Base-by-base conservation (phyloP, 2,329 filamentous ascomycete genomes). In the Uncinocarpus reesii region DNA sequence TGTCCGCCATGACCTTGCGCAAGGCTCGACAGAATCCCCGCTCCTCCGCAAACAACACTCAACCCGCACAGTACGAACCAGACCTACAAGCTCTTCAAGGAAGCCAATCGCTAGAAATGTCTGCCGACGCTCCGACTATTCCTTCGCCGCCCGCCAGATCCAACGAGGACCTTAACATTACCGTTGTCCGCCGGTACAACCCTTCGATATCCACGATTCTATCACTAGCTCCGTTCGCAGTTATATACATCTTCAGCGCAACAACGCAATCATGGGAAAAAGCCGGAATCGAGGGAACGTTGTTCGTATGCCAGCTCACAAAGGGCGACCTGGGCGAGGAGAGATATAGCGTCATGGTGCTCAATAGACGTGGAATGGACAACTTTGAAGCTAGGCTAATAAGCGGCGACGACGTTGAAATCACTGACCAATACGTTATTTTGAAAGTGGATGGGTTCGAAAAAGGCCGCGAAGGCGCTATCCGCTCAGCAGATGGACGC, bases 121-220 rank as follows among this genome's bases (percentile, higher is more conserved):
- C 23, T 35, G 63, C 43, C 10, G 18, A 15, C n/a, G 7, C 35
- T 4, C 43, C n/a, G 65, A 23, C 71, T 20, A 24, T n/a, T 23
- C n/a, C n/a, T n/a, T 18, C 72, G 35, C 71, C 72, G 47, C 64
- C 69, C 29, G 55, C 58, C 5, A 81, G 85, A 55, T 82, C 83
- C 53, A 92, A 89, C 65, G 84, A 83, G 48, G 83, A 93, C 56
- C 81, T 96, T 60, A 96, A 96, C 71, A 75, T 94, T 55, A 75
- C 79, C 42, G 90, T 95, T 32, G 75, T 96, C 29, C 81, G 78
- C 51, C 84, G 87, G 56, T 86, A 95, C 69, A 78, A 86, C 50
- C 84, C 87, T 26, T 76, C 78, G 50, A 79, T 95, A 55, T 72
- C 73, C 50, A 71, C 75, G 45, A 87, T 95, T 61, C 73, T 87